Conservation (phyloP, 2,329 filamentous ascomycete genomes). For the Alternaria solani region DNA sequence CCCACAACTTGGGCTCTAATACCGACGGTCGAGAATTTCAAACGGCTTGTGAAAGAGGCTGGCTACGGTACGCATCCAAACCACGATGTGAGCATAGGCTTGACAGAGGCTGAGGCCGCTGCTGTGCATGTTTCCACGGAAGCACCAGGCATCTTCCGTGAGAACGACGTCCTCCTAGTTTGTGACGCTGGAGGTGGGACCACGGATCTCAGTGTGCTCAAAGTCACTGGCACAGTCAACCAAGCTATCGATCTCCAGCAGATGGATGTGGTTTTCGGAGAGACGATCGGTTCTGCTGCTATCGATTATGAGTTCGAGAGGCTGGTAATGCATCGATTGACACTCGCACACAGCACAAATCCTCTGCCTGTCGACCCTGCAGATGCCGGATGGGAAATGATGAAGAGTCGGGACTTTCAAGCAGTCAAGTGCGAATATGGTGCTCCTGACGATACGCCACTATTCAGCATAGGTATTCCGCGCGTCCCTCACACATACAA, state of each 20-base stretch:
- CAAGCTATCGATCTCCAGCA: constrained; percentile 43
- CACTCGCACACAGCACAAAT: constrained; percentile 33
- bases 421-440: constrained; percentile 54
- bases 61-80: constrained; percentile 57
- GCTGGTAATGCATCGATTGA: constrained; percentile 43
- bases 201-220: constrained; percentile 51
- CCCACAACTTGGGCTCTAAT: constrained; percentile 65
- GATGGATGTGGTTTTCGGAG: constrained; percentile 50
- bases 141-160: constrained; percentile 46
- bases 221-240: constrained; percentile 40
- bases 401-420: constrained; percentile 52
- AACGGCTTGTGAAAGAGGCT: constrained; percentile 56
- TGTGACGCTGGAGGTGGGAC: constrained; percentile 63
- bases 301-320: constrained; percentile 53
- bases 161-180: constrained; percentile 57
- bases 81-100: constrained; percentile 55
- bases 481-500: constrained; percentile 42
- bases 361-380: constrained; percentile 42
- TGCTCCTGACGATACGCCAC: constrained; percentile 45
- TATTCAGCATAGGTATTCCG: constrained; percentile 50
- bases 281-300: constrained; percentile 53
- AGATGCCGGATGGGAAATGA: constrained; percentile 53
- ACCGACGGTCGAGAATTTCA: constrained; percentile 62
- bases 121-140: constrained; percentile 58
- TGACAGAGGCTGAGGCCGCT: constrained; percentile 64